phyloP scores from a whole-genome alignment of 352 stramenopile species.

The Globisporangium okanoganense region DNA sequence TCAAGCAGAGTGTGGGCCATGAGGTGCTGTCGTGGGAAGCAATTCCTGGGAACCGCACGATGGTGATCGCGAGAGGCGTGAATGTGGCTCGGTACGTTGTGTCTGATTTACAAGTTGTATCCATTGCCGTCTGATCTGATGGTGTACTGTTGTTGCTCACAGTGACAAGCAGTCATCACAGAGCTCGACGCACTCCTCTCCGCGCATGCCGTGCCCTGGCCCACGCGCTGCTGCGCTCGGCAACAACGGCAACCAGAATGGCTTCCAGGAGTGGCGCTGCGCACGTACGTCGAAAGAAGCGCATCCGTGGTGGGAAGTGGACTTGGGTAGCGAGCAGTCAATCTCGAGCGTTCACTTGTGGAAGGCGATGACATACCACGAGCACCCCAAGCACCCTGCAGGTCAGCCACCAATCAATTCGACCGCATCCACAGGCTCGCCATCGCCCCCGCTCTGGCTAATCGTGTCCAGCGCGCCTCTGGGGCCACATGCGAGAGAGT shows the following conservation, averaged over 20 bases:
- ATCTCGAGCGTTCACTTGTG: slow-evolving; percentile 56
- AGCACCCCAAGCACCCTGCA: slow-evolving; percentile 41
- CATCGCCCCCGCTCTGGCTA: slow-evolving; percentile 40
- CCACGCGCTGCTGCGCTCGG: slow-evolving; percentile 38
- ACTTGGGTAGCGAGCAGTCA: slow-evolving; percentile 31
- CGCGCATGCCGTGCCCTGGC: slow-evolving; percentile 34
- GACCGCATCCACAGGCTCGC: slow-evolving; percentile 23
- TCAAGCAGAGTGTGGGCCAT: slow-evolving; percentile 31
- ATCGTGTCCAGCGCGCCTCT: slow-evolving; percentile 56
- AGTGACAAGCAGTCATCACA: slow-evolving; percentile 34
- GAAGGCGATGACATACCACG: slow-evolving; percentile 72
- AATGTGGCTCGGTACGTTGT: slow-evolving; percentile 66
- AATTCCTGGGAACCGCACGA: slow-evolving; percentile 61
- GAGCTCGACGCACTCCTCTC: slow-evolving; percentile 54
- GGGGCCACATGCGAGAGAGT: not conserved
- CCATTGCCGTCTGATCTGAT: not conserved
- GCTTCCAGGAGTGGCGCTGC: slow-evolving; percentile 66
- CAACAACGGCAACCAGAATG: slow-evolving; percentile 66
- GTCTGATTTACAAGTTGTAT: too few species aligned
- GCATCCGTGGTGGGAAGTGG: slow-evolving; percentile 73
- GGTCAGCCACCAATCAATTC: slow-evolving; percentile 40
- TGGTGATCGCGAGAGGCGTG: slow-evolving; percentile 31
- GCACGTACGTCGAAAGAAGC: slow-evolving; percentile 51
- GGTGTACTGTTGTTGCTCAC: not conserved
- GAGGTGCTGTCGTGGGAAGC: slow-evolving; percentile 69